Conservation (phyloP, 1,284 basidiomycete genomes). For the Exsudoporus floridanus region DNA sequence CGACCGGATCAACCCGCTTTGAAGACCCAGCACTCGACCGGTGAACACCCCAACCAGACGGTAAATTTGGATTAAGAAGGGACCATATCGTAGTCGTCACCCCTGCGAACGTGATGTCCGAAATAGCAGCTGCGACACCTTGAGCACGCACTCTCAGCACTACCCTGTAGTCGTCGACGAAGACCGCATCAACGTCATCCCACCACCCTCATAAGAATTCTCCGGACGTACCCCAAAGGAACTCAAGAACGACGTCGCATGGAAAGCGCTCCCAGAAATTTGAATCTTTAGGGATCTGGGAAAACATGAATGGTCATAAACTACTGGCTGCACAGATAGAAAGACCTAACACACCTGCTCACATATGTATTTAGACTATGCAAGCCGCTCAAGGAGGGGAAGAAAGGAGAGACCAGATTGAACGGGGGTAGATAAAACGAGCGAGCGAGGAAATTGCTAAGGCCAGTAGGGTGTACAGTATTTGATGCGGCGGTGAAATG, state of each 20-base stretch:
- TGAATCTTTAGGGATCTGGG: not conserved
- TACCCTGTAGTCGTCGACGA: not conserved
- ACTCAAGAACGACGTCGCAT: not conserved
- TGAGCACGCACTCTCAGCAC: not conserved
- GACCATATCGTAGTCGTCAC: not conserved
- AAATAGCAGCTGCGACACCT: not conserved
- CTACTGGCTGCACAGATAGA: not conserved
- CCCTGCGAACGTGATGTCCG: not conserved
- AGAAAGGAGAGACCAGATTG: not conserved
- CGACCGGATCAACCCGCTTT: too few species aligned
- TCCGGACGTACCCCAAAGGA: not conserved
- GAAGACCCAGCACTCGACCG: too few species aligned
- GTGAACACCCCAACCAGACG: too few species aligned
- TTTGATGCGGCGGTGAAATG: not conserved
- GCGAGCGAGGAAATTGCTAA: not conserved
- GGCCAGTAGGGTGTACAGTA: not conserved
- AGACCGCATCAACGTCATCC: not conserved
- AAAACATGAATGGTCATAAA: not conserved
- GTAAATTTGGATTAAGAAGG: too few species aligned
- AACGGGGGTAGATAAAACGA: not conserved
- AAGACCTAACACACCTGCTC: not conserved
- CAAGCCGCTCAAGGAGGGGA: not conserved
- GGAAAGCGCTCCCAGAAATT: not conserved
- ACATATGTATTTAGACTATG: not conserved
- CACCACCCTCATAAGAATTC: not conserved